Evolutionary conservation across 1,284 basidiomycete species (phyloP), one percentile per base, ranked within the genome.

Genomic region (Tylopilus orsonianus): DNA sequence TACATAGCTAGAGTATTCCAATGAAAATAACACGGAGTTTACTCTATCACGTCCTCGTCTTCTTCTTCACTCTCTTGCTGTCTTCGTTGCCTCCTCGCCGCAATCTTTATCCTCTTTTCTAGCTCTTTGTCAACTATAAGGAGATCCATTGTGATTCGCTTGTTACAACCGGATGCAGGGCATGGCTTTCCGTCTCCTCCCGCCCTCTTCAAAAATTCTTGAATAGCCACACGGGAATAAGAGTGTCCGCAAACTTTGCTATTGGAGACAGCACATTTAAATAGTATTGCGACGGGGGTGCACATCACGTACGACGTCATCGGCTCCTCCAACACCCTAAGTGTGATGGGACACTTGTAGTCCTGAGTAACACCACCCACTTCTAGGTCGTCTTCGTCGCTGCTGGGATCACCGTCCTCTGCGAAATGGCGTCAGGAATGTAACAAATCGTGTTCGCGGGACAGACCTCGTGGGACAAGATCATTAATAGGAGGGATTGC

Each of bases 291-390:
- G 27, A 14, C 7, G 19, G 13, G 44, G 40, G 37, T 33, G 33
- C 8, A 38, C 37, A 30, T 41, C 35, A 74, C 83, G 44, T 66
- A 90, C 88, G 86, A 87, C 8, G 85, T 90, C 46, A 85, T 67
- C 5, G 91, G 90, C 44, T 93, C 73, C 24, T 74, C 73, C 24
- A 90, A 75, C 9, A 75, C 63, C 5, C 70, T 77, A 39, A 93
- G 72, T 0, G 86, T 83, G 44, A 94, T 71, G 2, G 91, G 90
- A 55, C 91, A 94, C 46, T 80, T 85, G 73, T 82, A 90, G 55
- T 82, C 83, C 61, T 92, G 88, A 7, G 84, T 87, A 19, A 84
- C 77, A 41, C 90, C 90, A 40, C 92, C 93, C 38, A 93, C 73
- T 66, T 90, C 84, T 19, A 94, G 68, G 8, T 91, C 87, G 32